phyloP scores from a whole-genome alignment of 2,329 filamentous ascomycete species.

The Colletotrichum tamarilloi region DNA sequence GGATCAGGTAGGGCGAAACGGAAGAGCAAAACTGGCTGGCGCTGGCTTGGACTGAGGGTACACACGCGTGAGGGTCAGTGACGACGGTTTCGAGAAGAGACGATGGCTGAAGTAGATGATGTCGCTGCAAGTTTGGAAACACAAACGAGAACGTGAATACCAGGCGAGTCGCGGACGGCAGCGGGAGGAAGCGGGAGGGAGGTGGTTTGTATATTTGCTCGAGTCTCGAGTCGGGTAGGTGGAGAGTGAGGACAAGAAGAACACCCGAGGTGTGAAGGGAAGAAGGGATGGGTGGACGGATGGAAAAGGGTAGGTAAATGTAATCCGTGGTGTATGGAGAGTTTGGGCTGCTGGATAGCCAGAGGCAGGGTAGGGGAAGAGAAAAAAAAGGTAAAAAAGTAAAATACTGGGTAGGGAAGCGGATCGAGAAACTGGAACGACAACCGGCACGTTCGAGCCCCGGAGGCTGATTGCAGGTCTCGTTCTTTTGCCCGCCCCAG shows the following conservation, averaged over 20 bases:
- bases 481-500: slow-evolving; percentile 24
- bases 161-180: slow-evolving; percentile 3
- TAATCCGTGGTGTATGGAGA: neutral
- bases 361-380: slow-evolving; percentile 10
- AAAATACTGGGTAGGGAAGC: slow-evolving; percentile 29
- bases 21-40: slow-evolving; percentile 21
- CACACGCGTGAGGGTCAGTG: slow-evolving; percentile 17
- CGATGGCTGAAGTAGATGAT: slow-evolving; percentile 23
- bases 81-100: slow-evolving; percentile 20
- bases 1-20: neutral
- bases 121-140: slow-evolving; percentile 30
- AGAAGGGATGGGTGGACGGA: slow-evolving; percentile 11
- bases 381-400: slow-evolving; percentile 26
- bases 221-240: slow-evolving; percentile 14
- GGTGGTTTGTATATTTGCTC: slow-evolving; percentile 13
- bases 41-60: slow-evolving; percentile 3
- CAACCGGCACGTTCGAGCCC: slow-evolving; percentile 33
- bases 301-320: slow-evolving; percentile 20
- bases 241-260: slow-evolving; percentile 15
- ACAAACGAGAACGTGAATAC: slow-evolving; percentile 25
- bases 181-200: slow-evolving; percentile 11
- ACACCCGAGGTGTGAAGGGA: slow-evolving; percentile 14
- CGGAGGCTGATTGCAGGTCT: slow-evolving; percentile 34
- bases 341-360: neutral
- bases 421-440: slow-evolving; percentile 34